A percentile compares a stretch with the other conserved stretches of the same genome.
Evolutionary conservation across 1,284 basidiomycete species (phyloP).

Genomic region (Xerocomus nothofagi): DNA sequence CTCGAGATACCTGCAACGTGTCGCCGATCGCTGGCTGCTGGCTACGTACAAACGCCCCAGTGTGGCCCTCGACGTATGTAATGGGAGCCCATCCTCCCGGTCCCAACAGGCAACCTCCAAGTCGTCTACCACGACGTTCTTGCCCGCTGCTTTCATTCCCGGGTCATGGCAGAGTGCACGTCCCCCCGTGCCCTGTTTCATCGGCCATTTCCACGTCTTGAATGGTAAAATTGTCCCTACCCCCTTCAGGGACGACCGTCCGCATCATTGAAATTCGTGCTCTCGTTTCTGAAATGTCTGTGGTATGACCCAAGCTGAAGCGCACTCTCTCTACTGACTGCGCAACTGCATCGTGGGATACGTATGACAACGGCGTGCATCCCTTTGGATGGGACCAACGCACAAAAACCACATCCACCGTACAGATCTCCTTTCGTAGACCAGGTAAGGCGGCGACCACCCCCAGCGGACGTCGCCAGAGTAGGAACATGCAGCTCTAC

Average conservation of each 20-base stretch:
- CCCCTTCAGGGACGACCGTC: slow-evolving; percentile 3
- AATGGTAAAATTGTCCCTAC: slow-evolving; percentile 4
- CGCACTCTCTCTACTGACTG: slow-evolving; percentile 1
- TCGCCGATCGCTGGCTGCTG: slow-evolving; percentile 27
- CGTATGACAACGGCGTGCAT: slow-evolving; percentile 10
- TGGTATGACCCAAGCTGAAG: slow-evolving; percentile 6
- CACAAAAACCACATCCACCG: too few relatives aligned
- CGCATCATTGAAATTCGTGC: slow-evolving; percentile 19
- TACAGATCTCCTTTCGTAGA: slow-evolving; percentile 11
- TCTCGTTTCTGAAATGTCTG: slow-evolving; percentile 5
- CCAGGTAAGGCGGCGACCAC: slow-evolving; percentile 3
- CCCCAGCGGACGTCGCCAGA: neutral
- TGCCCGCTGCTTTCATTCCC: slow-evolving; percentile 27
- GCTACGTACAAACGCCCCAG: slow-evolving; percentile 28
- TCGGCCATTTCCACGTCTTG: slow-evolving; percentile 17
- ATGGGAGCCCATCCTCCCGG: slow-evolving; percentile 11
- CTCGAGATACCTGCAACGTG: too few relatives aligned
- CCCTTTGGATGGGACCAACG: too few relatives aligned
- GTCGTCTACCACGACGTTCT: neutral
- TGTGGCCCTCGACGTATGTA: slow-evolving; percentile 26
- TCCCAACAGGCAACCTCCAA: slow-evolving; percentile 14
- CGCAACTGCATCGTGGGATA: slow-evolving; percentile 8
- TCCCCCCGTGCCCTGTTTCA: slow-evolving; percentile 15
- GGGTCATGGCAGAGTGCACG: too few relatives aligned
- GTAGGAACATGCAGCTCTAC: slow-evolving; percentile 9